Evolutionary conservation across 129 eudicot species (phyloP).

Genomic region (Kitagawia praeruptora): DNA sequence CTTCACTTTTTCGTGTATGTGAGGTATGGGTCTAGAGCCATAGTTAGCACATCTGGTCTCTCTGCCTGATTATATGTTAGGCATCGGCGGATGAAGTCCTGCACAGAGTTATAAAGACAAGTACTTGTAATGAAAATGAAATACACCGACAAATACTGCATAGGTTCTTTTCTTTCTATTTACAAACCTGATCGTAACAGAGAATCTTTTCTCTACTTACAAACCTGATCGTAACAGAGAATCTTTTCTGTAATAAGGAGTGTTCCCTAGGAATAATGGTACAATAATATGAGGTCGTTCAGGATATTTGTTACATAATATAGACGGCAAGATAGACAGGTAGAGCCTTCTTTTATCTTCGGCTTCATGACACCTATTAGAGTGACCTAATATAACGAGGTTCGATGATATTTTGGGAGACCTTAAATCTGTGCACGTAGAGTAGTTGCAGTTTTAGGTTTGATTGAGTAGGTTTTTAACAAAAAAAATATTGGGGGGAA

Average conservation of each 20-base stretch:
- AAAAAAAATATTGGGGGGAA: background rate
- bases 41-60: slow-evolving; percentile 75
- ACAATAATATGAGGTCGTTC: background rate
- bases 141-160: background rate
- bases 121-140: background rate
- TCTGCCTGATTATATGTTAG: slow-evolving; percentile 86
- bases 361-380: background rate
- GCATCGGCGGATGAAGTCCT: slow-evolving; percentile 89
- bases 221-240: background rate
- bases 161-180: background rate
- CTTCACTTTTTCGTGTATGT: slow-evolving; percentile 64
- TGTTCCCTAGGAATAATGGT: background rate
- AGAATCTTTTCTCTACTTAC: background rate
- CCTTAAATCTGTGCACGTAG: background rate
- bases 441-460: background rate
- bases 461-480: background rate
- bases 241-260: background rate
- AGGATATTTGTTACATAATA: background rate
- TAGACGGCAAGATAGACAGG: background rate
- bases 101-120: slow-evolving; percentile 13
- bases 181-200: background rate
- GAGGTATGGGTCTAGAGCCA: slow-evolving; percentile 85
- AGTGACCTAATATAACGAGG: background rate
- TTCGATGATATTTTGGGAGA: background rate
- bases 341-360: background rate